Evolutionary conservation across 208 protist genomes (phyloP).

Genomic region (Leishmania tarentolae): DNA sequence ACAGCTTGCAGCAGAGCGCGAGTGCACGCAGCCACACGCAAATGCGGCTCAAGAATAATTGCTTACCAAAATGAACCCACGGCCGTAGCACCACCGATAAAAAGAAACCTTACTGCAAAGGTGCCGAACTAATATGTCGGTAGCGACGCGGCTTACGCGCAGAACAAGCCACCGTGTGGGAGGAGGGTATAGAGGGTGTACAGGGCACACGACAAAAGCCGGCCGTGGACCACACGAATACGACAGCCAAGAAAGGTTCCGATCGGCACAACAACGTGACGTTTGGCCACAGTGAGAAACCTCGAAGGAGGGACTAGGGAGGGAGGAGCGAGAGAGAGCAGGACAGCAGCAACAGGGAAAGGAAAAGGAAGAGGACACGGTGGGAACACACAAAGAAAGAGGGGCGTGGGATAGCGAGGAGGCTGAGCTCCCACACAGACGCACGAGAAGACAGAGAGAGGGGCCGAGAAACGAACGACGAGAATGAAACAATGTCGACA

Average conservation of each 20-base stretch:
- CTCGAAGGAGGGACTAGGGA: not conserved
- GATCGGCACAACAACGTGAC: not conserved
- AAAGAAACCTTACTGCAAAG: not conserved
- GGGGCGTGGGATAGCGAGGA: no score
- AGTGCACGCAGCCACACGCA: not conserved
- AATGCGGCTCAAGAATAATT: not conserved
- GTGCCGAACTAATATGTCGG: not conserved
- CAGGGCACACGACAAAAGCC: not conserved
- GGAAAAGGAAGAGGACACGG: not conserved
- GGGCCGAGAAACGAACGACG: not conserved
- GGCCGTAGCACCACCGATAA: not conserved
- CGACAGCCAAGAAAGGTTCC: not conserved
- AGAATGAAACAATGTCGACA: no score
- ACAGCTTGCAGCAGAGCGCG: not conserved
- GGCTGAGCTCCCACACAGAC: not conserved
- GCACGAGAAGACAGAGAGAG: not conserved
- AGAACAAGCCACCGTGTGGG: not conserved
- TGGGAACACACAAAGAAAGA: not conserved
- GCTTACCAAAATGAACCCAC: not conserved
- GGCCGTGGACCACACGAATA: not conserved
- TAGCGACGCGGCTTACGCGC: not conserved
- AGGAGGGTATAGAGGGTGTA: not conserved
- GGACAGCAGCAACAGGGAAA: not conserved
- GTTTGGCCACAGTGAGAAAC: not conserved
- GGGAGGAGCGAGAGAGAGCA: not conserved